Conservation (phyloP, 1,284 basidiomycete genomes). For the Cystobasidium sp. region DNA sequence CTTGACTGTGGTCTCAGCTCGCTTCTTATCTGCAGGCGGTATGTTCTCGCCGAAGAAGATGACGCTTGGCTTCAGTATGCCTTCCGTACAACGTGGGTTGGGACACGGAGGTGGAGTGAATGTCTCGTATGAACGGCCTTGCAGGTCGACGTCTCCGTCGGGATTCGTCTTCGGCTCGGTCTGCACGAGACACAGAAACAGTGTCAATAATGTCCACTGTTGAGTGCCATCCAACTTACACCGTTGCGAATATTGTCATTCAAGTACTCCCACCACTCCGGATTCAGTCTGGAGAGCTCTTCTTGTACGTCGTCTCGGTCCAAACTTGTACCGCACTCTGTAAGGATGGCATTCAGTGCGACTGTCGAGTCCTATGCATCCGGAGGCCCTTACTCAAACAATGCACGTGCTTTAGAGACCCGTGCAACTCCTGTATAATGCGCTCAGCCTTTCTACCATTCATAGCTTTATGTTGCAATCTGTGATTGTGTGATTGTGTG, state of each 20-base stretch:
- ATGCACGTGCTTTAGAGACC: conserved; percentile 73
- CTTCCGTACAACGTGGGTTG: conserved; percentile 33
- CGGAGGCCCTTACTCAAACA: conserved; percentile 40
- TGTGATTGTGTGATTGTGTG: conserved; percentile 3
- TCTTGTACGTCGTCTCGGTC: conserved; percentile 75
- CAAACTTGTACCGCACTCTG: conserved; percentile 66
- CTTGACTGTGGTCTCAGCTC: conserved; percentile 59
- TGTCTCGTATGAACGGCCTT: conserved; percentile 40
- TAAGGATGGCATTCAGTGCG: conserved; percentile 4
- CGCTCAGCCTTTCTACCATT: conserved; percentile 5
- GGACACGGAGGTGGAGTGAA: conserved; percentile 44
- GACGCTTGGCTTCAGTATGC: conserved; percentile 44
- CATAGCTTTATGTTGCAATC: conserved; percentile 75
- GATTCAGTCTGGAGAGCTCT: conserved; percentile 72
- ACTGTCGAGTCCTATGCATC: not conserved
- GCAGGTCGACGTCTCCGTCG: conserved; percentile 62
- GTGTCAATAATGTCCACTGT: not conserved
- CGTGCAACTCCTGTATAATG: conserved; percentile 80
- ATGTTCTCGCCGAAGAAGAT: conserved; percentile 50
- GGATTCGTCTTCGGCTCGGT: conserved; percentile 77
- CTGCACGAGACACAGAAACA: not conserved
- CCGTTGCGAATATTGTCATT: conserved; percentile 42
- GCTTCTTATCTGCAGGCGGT: conserved; percentile 41
- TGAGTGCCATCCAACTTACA: not conserved
- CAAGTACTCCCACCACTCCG: conserved; percentile 72